Evolutionary conservation across 1,284 basidiomycete species (phyloP).

Genomic region (Heimioporus retisporus): DNA sequence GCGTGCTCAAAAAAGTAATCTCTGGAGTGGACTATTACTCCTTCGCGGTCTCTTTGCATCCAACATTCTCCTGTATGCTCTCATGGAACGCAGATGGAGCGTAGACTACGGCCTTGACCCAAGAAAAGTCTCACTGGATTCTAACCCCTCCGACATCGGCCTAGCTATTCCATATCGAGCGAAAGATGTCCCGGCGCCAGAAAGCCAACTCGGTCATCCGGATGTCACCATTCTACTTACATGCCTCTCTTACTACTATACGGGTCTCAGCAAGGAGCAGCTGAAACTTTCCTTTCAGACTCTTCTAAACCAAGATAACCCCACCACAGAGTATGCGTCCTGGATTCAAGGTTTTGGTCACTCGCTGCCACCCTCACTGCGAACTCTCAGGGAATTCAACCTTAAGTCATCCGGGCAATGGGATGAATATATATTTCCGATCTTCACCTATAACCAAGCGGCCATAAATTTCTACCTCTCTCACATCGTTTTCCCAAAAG

Average conservation of each 20-base stretch:
- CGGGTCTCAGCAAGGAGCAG: conserved; percentile 51
- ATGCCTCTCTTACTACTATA: conserved; percentile 46
- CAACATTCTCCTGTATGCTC: conserved; percentile 37
- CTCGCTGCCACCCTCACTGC: not conserved
- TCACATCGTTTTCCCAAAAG: conserved; percentile 19
- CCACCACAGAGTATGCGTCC: conserved; percentile 20
- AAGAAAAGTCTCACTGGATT: too few species aligned
- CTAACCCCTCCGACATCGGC: conserved; percentile 24
- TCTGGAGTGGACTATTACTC: conserved; percentile 50
- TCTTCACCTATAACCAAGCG: conserved; percentile 48
- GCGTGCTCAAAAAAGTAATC: conserved; percentile 12
- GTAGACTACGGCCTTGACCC: conserved; percentile 59
- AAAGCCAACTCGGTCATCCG: too few species aligned
- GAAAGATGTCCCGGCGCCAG: too few species aligned
- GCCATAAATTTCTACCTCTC: conserved; percentile 60
- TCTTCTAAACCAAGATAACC: conserved; percentile 54
- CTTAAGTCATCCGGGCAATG: conserved; percentile 49
- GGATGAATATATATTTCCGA: conserved; percentile 39
- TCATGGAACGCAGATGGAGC: conserved; percentile 53
- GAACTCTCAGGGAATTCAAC: conserved; percentile 26
- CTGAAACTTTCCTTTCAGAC: conserved; percentile 49
- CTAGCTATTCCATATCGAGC: too few species aligned
- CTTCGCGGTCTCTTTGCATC: conserved; percentile 53
- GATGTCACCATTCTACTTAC: too few species aligned
- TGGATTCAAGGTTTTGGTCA: conserved; percentile 57